phyloP scores from a whole-genome alignment of 306 rosid genomes.

The Betula pendula region DNA sequence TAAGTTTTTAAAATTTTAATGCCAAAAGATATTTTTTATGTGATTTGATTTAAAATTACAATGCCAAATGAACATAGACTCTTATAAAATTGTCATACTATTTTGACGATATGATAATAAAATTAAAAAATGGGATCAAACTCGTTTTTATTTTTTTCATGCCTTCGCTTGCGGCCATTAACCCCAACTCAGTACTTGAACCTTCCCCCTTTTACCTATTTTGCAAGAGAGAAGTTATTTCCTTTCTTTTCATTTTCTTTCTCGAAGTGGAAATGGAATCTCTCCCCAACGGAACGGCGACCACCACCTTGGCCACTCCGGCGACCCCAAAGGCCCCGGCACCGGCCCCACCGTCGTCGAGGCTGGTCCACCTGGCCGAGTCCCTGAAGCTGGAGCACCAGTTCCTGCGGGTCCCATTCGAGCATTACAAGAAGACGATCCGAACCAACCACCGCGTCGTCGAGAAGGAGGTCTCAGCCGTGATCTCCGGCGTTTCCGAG shows the following conservation, averaged over 20 bases:
- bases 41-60: too few relatives aligned
- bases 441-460: slow-evolving; percentile 82
- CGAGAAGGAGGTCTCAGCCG: slow-evolving; percentile 84
- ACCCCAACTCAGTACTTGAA: too few relatives aligned
- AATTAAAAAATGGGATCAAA: too few relatives aligned
- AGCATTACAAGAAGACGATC: slow-evolving; percentile 93
- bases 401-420: slow-evolving; percentile 93
- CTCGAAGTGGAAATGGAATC: slow-evolving; percentile 48
- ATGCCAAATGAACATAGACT: too few relatives aligned
- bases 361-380: slow-evolving; percentile 56
- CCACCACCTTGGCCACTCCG: slow-evolving; percentile 34
- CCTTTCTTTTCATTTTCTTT: neutral
- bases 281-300: slow-evolving; percentile 62
- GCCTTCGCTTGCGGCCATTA: too few relatives aligned
- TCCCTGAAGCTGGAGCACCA: slow-evolving; percentile 92
- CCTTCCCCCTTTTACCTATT: too few relatives aligned
- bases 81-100: too few relatives aligned
- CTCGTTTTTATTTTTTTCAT: too few relatives aligned
- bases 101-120: too few relatives aligned
- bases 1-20: too few relatives aligned
- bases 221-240: neutral
- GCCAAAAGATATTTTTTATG: too few relatives aligned
- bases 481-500: slow-evolving; percentile 60
- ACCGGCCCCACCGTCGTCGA: slow-evolving; percentile 41
- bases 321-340: slow-evolving; percentile 31